Conservation (phyloP, 2,329 filamentous ascomycete genomes). For the Plenodomus biglobosus region DNA sequence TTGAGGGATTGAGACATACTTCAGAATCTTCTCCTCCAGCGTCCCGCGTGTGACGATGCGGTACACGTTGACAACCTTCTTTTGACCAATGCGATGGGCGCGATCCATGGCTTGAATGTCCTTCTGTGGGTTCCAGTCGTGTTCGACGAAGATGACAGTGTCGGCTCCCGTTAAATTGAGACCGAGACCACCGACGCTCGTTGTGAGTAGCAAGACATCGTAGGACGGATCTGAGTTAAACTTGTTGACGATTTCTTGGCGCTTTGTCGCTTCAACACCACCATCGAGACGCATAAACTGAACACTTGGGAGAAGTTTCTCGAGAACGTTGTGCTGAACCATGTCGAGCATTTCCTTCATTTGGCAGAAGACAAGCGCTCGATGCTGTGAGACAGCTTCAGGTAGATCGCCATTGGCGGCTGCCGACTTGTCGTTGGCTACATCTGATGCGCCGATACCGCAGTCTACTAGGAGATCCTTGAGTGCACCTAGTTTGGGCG, state of each 20-base stretch:
- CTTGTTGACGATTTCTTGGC: constrained; percentile 97
- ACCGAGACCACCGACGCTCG: constrained; percentile 89
- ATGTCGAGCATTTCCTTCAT: constrained; percentile 99
- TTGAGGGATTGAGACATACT: constrained; percentile 55
- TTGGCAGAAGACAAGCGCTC: constrained; percentile 95
- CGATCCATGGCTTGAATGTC: constrained; percentile 99
- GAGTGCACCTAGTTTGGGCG: constrained; percentile 87
- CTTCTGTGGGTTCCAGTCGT: constrained; percentile 99
- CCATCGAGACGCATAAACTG: constrained; percentile 95
- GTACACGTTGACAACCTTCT: constrained; percentile 99
- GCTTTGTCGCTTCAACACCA: constrained; percentile 85
- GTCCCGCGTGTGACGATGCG: constrained; percentile 94
- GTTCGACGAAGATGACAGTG: constrained; percentile 98
- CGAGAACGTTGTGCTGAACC: constrained; percentile 91
- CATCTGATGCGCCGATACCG: constrained; percentile 72
- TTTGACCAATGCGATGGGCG: constrained; percentile 96
- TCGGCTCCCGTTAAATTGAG: constrained; percentile 95
- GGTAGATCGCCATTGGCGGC: constrained; percentile 57
- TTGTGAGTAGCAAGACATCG: constrained; percentile 90
- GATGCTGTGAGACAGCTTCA: constrained; percentile 90
- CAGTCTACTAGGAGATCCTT: constrained; percentile 96
- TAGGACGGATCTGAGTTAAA: constrained; percentile 98
- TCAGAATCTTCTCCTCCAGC: constrained; percentile 95
- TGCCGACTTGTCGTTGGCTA: constrained; percentile 50
- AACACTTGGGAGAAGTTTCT: constrained; percentile 86